Evolutionary conservation across 78 protist species (phyloP).

Genomic region (Anaeramoeba ignava): DNA sequence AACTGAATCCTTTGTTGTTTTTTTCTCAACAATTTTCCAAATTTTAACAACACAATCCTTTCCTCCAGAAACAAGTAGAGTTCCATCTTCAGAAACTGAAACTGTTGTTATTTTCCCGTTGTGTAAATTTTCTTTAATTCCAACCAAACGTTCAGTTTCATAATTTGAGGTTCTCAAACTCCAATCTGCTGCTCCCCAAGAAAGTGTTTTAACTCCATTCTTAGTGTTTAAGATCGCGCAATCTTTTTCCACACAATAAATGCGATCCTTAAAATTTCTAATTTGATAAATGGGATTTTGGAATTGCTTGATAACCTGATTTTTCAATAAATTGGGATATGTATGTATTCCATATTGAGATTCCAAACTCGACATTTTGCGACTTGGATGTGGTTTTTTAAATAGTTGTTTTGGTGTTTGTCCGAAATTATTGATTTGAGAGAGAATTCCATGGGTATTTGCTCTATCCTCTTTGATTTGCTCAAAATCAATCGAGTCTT

Average conservation of each 20-base stretch:
- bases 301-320: background rate
- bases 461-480: background rate
- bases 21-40: background rate
- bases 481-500: background rate
- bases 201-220: background rate
- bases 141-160: background rate
- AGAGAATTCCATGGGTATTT: background rate
- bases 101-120: background rate
- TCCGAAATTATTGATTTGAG: background rate
- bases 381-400: background rate
- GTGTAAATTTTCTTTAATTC: background rate
- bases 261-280: background rate
- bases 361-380: no score
- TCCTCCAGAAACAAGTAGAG: background rate
- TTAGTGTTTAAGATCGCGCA: background rate
- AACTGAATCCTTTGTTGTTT: background rate
- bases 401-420: background rate
- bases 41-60: background rate
- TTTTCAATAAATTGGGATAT: background rate
- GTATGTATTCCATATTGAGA: background rate
- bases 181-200: background rate
- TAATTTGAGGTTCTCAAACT: background rate
- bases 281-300: background rate
- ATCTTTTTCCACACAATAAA: background rate
- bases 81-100: background rate